Base-by-base conservation (phyloP, 1,139 yeast species). In the Wickerhamomyces sp. region DNA sequence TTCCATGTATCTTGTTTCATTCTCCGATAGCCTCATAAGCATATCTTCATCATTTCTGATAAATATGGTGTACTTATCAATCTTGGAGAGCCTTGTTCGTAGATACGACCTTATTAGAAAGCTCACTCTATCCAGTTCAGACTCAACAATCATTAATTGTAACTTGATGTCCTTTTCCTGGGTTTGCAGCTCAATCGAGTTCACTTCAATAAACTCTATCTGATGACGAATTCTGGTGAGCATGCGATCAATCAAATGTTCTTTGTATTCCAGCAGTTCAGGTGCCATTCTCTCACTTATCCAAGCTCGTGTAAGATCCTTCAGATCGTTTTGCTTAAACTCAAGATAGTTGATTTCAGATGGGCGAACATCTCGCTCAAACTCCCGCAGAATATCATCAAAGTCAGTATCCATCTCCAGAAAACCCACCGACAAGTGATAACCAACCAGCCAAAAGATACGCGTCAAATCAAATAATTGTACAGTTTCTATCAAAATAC, bases 111-210 rank as follows among this genome's bases (percentile, higher is more conserved):
- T 68, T 16, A 90, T 69, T 32, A 92, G 64, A 57, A 82, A 92
- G 53, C 84, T 88, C 36, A 88, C 75, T 42, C 98, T 67, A 55
- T 92, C 98, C 21, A 92, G 72, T 54, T 92, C 98, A 4, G 95
- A 84, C 58, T 92, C 98, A 46, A 90, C 81, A 16, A 94, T 75
- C 69, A 92, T 77, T 32, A 90, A 67, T 44, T 84, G 83, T 41
- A 92, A 65, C 58, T 90, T 90, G 59, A 83, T 82, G 52, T 85
- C 92, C 33, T 70, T 67, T 46, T 78, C 82, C 27, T 58, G 52
- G 2, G 61, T 62, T 42, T 64, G 68, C 17, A 75, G 58, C 33
- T 77, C 79, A 52, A 77, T 69, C 10, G 82, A 74, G 42, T 77
- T 71, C 36, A 68, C 60, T 48, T 88, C 85, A 31, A 87, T 76